A percentile compares a stretch with the other conserved stretches of the same genome.
Conservation (phyloP, 352 stramenopile species). For the Globisporangium carolinianum region DNA sequence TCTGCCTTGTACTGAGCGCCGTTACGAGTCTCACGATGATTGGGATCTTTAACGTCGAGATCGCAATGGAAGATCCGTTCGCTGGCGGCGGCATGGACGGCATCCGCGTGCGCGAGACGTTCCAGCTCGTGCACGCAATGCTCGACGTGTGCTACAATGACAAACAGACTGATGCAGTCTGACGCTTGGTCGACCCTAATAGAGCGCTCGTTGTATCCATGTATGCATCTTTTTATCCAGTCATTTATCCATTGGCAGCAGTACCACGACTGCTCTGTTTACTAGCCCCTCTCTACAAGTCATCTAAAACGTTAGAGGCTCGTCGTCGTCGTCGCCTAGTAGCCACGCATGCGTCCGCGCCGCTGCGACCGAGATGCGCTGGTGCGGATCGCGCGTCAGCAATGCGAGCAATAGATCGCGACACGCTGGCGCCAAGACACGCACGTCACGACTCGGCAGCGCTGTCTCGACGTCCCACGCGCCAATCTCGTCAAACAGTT, state of each 20-base stretch:
- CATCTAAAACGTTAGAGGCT: slow-evolving; percentile 63
- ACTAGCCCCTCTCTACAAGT: not conserved
- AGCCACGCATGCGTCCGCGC: slow-evolving; percentile 65
- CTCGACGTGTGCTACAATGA: slow-evolving; percentile 40
- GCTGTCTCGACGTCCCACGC: slow-evolving; percentile 28
- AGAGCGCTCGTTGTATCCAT: too few relatives aligned
- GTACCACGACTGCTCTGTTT: too few relatives aligned
- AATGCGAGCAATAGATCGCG: slow-evolving; percentile 44
- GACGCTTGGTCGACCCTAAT: not conserved
- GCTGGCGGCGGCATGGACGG: slow-evolving; percentile 55
- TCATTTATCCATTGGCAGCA: too few relatives aligned
- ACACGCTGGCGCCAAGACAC: slow-evolving; percentile 21
- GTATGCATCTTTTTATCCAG: too few relatives aligned
- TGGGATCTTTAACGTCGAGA: slow-evolving; percentile 85
- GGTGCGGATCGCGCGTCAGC: slow-evolving; percentile 36
- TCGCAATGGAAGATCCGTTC: slow-evolving; percentile 81
- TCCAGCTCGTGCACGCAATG: slow-evolving; percentile 44
- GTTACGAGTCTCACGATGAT: slow-evolving; percentile 82
- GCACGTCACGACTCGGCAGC: slow-evolving; percentile 16
- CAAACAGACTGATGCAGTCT: not conserved
- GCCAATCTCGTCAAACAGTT: slow-evolving; percentile 78
- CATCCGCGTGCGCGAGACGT: slow-evolving; percentile 52
- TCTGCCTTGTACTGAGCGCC: slow-evolving; percentile 65
- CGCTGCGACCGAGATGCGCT: slow-evolving; percentile 48
- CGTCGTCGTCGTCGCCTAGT: slow-evolving; percentile 27